A percentile compares a stretch with the other conserved stretches of the same genome.
These are phyloP conservation scores for Trifolium subterraneum DNA, from an alignment of 306 rosid species.

Conservation along the genomic window DNA sequence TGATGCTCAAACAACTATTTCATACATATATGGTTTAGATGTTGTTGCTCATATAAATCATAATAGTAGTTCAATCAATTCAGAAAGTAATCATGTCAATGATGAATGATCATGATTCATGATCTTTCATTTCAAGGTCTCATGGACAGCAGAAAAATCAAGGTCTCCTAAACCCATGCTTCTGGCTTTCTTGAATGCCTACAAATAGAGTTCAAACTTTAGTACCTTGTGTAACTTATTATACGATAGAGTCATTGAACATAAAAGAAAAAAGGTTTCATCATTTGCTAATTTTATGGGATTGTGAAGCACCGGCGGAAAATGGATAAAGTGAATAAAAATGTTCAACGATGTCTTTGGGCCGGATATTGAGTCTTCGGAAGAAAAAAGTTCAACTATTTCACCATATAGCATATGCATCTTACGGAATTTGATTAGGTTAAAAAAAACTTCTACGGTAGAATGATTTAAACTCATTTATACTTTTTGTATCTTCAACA, in stretches of 20 bases:
- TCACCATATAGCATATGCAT: too few relatives aligned
- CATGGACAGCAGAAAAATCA: conserved; percentile 81
- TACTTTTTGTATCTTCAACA: too few relatives aligned
- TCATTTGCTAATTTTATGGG: not conserved
- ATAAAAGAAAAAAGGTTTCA: conserved; percentile 19
- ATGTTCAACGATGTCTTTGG: too few relatives aligned
- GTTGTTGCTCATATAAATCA: conserved; percentile 33
- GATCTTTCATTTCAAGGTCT: conserved; percentile 60
- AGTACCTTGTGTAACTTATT: conserved; percentile 6
- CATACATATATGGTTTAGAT: conserved; percentile 34
- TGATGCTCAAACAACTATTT: conserved; percentile 26
- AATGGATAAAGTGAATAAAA: too few relatives aligned
- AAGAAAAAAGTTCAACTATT: too few relatives aligned
- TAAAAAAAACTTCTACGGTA: too few relatives aligned
- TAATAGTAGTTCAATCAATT: conserved; percentile 30
- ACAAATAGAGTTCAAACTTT: conserved; percentile 32
- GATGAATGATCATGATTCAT: conserved; percentile 43
- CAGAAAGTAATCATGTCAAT: conserved; percentile 8
- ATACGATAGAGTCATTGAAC: not conserved
- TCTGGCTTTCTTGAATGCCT: conserved; percentile 89
- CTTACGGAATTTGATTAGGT: too few relatives aligned
- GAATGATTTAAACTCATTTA: too few relatives aligned
- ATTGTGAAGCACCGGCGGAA: too few relatives aligned
- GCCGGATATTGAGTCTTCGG: too few relatives aligned
- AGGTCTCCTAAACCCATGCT: conserved; percentile 82